These are phyloP conservation scores for Coemansia sp. DNA, from an alignment of 192 early-diverging fungal genomes.

Conservation along the genomic window DNA sequence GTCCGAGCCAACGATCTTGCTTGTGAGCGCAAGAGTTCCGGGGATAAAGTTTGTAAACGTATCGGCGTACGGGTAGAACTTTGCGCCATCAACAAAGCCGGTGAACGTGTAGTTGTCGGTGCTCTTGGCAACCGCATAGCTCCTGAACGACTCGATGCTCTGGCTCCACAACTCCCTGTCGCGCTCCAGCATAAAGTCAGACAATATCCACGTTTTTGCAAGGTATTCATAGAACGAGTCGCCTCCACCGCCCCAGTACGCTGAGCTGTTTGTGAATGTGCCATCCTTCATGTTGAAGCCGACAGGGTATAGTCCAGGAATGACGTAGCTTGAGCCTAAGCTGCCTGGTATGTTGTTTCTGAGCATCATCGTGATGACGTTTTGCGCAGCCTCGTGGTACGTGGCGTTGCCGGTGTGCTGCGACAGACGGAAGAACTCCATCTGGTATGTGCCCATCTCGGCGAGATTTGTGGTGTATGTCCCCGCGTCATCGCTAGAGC, in stretches of 20 bases:
- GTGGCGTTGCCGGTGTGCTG: slow-evolving; percentile 75
- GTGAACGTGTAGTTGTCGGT: slow-evolving; percentile 31
- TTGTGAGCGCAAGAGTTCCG: slow-evolving; percentile 44
- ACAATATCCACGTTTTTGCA: slow-evolving; percentile 84
- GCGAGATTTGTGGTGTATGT: slow-evolving; percentile 58
- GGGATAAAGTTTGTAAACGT: slow-evolving; percentile 55
- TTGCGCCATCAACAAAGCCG: slow-evolving; percentile 45
- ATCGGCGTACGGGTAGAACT: slow-evolving; percentile 47
- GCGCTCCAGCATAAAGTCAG: slow-evolving; percentile 58
- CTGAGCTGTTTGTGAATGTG: slow-evolving; percentile 26
- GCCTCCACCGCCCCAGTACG: slow-evolving; percentile 78
- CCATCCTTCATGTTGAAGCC: slow-evolving; percentile 38
- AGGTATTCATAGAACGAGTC: slow-evolving; percentile 97
- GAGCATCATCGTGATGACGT: slow-evolving; percentile 57
- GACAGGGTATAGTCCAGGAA: slow-evolving; percentile 46
- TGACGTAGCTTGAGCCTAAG: slow-evolving; percentile 31
- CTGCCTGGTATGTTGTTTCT: slow-evolving; percentile 26
- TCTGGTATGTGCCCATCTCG: slow-evolving; percentile 83
- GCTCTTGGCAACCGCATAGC: slow-evolving; percentile 39
- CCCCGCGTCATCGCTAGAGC: slow-evolving; percentile 56
- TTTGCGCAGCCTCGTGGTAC: slow-evolving; percentile 80
- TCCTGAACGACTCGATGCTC: slow-evolving; percentile 46
- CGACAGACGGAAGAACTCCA: slow-evolving; percentile 89
- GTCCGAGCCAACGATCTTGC: slow-evolving; percentile 49
- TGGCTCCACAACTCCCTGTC: slow-evolving; percentile 53